Base-by-base conservation (phyloP, 2,329 filamentous ascomycete species). In the Talaromyces sp. region DNA sequence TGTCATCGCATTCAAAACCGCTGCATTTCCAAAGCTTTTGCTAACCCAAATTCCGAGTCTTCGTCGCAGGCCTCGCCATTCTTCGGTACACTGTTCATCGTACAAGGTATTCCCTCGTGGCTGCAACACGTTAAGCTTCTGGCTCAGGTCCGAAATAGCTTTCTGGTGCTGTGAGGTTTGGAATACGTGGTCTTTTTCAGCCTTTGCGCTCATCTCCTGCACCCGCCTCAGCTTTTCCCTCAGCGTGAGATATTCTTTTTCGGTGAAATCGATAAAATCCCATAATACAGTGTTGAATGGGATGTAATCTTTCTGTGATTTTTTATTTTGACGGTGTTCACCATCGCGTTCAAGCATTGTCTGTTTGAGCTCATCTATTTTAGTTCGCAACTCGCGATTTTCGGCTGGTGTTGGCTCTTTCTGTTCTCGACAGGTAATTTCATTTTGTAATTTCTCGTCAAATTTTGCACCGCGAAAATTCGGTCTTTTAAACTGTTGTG, bases 1-100 rank as follows among this genome's bases (percentile, higher is more conserved):
- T 2, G 8, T 60, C 30, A 57, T 33, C 1, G 27, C 23, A 12
- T 60, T 36, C 6, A 61, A 5, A 2, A 18, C 31, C n/a, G 36
- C 10, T 34, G 12, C 23, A 9, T 52, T 8, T 40, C 6, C 28
- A 36, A 65, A 70, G 55, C 63, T 60, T 1, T 47, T 51, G 9
- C 60, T 63, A 8, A 60, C 54, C 68, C 68, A 70, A 4, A 30
- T 14, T 6, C 62, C 55, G 10, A 68, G 34, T 0, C 57, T 51
- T 8, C 65, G 63, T 7, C 61, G 60, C 1, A 71, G 58, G 3
- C 30, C 27, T 0, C 18, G 56, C 62, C 68, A 68, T 14, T 23
- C 52, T 12, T 34, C 51, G 1, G 44, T 31, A 5, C 50, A 59
- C 5, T 67, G 60, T 3, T 65, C 65, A 2, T 69, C 66, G 4